phyloP scores from a whole-genome alignment of 2,329 filamentous ascomycete genomes.

The Ophiocordyceps unilateralis region DNA sequence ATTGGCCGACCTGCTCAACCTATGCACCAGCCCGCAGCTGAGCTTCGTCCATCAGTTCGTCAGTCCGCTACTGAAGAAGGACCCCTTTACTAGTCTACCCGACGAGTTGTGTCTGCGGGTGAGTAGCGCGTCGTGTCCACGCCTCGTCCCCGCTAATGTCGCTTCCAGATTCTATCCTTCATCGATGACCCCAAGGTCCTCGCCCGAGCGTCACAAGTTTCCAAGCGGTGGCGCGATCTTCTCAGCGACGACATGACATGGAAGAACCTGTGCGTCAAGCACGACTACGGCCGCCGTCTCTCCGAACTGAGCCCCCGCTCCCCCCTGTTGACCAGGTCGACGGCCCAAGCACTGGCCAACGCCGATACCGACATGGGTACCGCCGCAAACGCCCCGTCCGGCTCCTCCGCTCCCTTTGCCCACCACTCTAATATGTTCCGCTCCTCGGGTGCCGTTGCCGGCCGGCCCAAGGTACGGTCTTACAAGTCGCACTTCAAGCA shows the following conservation, averaged over 20 bases:
- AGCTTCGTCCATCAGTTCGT: slow-evolving; percentile 96
- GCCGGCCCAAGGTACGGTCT: slow-evolving; percentile 51
- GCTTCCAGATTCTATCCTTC: slow-evolving; percentile 67
- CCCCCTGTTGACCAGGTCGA: slow-evolving; percentile 13
- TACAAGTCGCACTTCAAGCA: slow-evolving; percentile 98
- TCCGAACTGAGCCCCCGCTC: slow-evolving; percentile 29
- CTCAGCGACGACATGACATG: slow-evolving; percentile 94
- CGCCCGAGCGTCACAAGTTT: slow-evolving; percentile 90
- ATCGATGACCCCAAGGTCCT: slow-evolving; percentile 94
- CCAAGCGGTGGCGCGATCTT: slow-evolving; percentile 79
- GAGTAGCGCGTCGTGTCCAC: slow-evolving; percentile 17
- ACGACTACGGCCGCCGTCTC: slow-evolving; percentile 57
- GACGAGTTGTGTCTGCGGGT: slow-evolving; percentile 85
- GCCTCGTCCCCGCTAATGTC: background rate
- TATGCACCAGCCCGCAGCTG: slow-evolving; percentile 87
- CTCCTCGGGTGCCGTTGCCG: slow-evolving; percentile 34
- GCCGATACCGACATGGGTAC: slow-evolving; percentile 17
- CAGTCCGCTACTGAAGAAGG: slow-evolving; percentile 83
- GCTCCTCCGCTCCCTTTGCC: slow-evolving; percentile 17
- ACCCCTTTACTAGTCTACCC: slow-evolving; percentile 81
- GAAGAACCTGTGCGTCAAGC: slow-evolving; percentile 94
- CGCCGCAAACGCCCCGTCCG: slow-evolving; percentile 23
- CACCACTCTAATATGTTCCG: slow-evolving; percentile 23
- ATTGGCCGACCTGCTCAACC: slow-evolving; percentile 73
- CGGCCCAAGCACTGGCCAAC: slow-evolving; percentile 13